Base-by-base conservation (phyloP, 1,284 basidiomycete genomes). In the Cerioporus squamosus region DNA sequence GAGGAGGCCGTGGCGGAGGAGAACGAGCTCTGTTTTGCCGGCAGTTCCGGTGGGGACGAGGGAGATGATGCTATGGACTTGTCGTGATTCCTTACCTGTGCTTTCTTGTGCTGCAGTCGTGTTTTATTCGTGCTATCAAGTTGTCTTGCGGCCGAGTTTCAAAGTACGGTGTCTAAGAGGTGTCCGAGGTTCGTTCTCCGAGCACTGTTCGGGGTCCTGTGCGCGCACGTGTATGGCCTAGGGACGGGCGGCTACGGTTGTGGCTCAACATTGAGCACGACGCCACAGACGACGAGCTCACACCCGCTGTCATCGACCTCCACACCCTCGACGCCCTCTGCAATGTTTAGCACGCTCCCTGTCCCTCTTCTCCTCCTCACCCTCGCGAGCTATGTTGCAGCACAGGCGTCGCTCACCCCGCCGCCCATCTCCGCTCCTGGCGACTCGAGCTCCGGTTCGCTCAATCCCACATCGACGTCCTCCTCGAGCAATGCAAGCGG, bases 1-100 rank as follows among this genome's bases (percentile, higher is more conserved):
- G 86, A 88, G 2, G 90, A 93, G 59, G 88, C 87, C 1, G 83
- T 84, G 26, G 72, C 70, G 24, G 90, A 92, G 62, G 90, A 93
- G 71, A 84, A 84, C 55, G 79, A 78, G 48, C 68, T 91, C 4
- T 90, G 88, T 70, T 90, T 85, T 73, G 81, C 83, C 22, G 20
- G 33, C n/a, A 5, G 38, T 17, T 9, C 47, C 48, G 29, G 73
- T 75, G 8, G 77, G 31, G 48, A 42, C 2, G 48, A 42, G 9
- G 48, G 39, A 29, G 48, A 40, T 26, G 48, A 50, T 22, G 48
- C 36, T 2, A 50, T 50, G 48, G 48, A 50, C n/a, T 23, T 50
- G 23, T 50, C 48, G 23, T 50, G 48, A 50, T 42, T 12, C 15
- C 7, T 29, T 22, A 7, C 40, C 20, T 12, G n/a, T n/a, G 8